These are phyloP conservation scores for Penium margaritaceum DNA, from an alignment of 139 green algal species.

Conservation along the genomic window DNA sequence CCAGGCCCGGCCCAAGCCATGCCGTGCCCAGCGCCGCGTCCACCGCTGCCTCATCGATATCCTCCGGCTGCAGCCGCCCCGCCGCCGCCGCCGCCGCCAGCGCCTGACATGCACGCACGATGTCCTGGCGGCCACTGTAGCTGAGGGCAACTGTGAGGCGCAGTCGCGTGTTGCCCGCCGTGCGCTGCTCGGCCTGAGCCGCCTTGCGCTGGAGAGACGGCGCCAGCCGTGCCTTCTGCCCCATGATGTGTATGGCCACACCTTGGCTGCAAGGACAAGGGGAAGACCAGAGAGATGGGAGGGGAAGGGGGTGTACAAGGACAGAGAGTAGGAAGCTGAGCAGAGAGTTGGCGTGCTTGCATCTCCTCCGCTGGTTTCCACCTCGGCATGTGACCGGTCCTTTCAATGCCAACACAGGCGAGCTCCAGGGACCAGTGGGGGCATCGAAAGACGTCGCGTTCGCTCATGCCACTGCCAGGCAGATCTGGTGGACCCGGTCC, in stretches of 20 bases:
- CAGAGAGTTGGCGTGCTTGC: too few relatives aligned
- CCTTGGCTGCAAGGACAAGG: neutral
- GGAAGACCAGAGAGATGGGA: neutral
- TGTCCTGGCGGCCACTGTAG: slow-evolving; percentile 66
- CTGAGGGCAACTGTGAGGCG: slow-evolving; percentile 55
- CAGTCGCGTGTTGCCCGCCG: slow-evolving; percentile 47
- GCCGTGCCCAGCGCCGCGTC: slow-evolving; percentile 21
- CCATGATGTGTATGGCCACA: slow-evolving; percentile 56
- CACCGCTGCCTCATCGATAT: slow-evolving; percentile 45
- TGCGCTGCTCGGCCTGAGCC: slow-evolving; percentile 48
- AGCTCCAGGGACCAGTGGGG: too few relatives aligned
- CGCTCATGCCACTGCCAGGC: too few relatives aligned
- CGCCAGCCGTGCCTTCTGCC: slow-evolving; percentile 51
- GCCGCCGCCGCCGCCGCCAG: slow-evolving; percentile 52
- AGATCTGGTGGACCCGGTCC: too few relatives aligned
- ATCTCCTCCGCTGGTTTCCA: too few relatives aligned
- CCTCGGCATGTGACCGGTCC: too few relatives aligned
- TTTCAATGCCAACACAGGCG: too few relatives aligned
- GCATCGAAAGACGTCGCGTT: too few relatives aligned
- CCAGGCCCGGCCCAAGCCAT: slow-evolving; percentile 15
- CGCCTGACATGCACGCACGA: slow-evolving; percentile 52
- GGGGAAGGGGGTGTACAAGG: neutral
- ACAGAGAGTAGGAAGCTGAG: too few relatives aligned
- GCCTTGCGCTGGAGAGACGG: slow-evolving; percentile 49
- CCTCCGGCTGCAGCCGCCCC: slow-evolving; percentile 49